Evolutionary conservation across 768 basidiomycete genomes (phyloP).

Genomic region (Amanita exitialis): DNA sequence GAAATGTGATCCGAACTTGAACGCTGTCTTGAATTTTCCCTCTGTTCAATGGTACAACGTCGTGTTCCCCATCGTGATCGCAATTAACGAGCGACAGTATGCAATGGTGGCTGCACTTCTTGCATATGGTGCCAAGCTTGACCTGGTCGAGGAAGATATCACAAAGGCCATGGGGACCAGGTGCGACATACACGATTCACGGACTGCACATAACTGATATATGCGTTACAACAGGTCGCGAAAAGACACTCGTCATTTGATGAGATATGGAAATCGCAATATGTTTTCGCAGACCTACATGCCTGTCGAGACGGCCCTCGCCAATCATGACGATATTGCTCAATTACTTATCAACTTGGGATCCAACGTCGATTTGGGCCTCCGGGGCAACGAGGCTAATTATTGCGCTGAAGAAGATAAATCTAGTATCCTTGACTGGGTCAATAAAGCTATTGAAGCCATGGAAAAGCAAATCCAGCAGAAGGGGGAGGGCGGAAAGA

Average conservation of each 20-base stretch:
- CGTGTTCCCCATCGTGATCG: neutral
- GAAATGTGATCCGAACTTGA: constrained; percentile 27
- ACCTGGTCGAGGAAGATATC: constrained; percentile 1
- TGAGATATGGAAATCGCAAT: neutral
- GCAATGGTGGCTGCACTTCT: neutral
- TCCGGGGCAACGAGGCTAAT: too few species aligned
- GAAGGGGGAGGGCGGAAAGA: too few species aligned
- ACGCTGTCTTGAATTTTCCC: constrained; percentile 1
- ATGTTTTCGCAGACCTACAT: neutral
- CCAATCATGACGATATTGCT: neutral
- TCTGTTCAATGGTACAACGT: neutral
- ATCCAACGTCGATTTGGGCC: neutral
- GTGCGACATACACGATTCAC: neutral
- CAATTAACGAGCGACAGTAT: neutral
- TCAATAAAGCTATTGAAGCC: neutral
- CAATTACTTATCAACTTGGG: neutral
- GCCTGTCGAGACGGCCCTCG: constrained; percentile 1
- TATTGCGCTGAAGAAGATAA: neutral
- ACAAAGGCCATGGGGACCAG: neutral
- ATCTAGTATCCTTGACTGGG: neutral
- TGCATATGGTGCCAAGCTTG: constrained; percentile 1
- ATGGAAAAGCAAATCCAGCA: neutral
- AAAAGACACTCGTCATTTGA: neutral
- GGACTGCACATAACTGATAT: too few species aligned
- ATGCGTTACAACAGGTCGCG: neutral